Evolutionary conservation across 345 rosid genomes (phyloP).

Genomic region (Salix exigua): DNA sequence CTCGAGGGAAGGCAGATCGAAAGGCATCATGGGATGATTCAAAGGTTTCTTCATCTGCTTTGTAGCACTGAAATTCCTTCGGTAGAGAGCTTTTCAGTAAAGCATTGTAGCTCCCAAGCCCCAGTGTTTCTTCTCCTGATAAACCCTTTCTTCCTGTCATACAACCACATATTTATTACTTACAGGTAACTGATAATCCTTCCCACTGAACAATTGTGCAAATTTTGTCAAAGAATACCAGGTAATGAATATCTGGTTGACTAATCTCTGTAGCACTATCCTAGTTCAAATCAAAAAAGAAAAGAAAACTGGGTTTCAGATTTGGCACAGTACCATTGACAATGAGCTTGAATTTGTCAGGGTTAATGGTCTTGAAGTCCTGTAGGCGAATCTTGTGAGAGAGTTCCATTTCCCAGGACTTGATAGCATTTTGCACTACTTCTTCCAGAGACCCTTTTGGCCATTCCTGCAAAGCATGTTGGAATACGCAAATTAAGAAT

Average conservation of each 20-base stretch:
- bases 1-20: conserved; percentile 60
- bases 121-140: conserved; percentile 60
- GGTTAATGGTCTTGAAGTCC: conserved; percentile 67
- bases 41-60: conserved; percentile 65
- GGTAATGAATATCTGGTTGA: too few species aligned
- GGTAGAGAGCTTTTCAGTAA: conserved; percentile 57
- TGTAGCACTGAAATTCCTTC: conserved; percentile 52
- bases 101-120: conserved; percentile 68
- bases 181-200: background rate
- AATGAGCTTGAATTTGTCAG: conserved; percentile 60
- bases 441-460: conserved; percentile 73
- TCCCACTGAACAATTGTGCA: background rate
- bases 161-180: background rate
- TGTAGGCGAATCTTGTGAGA: conserved; percentile 65
- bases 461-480: conserved; percentile 50
- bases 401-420: conserved; percentile 88
- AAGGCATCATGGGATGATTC: conserved; percentile 73
- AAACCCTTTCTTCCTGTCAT: conserved; percentile 64
- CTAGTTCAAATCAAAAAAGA: background rate
- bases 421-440: conserved; percentile 68
- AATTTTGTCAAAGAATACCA: too few species aligned
- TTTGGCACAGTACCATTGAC: conserved; percentile 55
- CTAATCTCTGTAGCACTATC: background rate
- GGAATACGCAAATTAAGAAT: background rate
- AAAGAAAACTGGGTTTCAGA: background rate